A percentile compares a stretch with the other conserved stretches of the same genome.
These are phyloP conservation scores for Aspergillus mulundensis DNA, from an alignment of 495 filamentous ascomycete species.

Conservation along the genomic window DNA sequence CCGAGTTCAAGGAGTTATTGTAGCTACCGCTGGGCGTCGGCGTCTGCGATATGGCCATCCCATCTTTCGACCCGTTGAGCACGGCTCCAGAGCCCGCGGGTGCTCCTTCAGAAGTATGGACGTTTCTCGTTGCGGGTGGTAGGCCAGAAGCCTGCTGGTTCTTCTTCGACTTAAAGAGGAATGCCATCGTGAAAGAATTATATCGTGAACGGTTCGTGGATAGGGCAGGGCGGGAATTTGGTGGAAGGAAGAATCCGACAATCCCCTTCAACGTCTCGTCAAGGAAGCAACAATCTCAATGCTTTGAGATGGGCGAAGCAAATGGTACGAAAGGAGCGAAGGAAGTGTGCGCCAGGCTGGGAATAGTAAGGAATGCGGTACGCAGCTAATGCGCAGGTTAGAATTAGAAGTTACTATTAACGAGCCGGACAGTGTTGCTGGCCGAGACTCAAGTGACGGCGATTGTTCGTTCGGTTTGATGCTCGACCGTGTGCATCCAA, in stretches of 20 bases:
- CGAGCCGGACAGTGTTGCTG: conserved; percentile 2
- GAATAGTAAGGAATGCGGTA: conserved; percentile 14
- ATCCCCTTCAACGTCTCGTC: conserved; percentile 2
- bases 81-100: conserved; percentile 24
- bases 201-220: conserved; percentile 39
- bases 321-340: not conserved
- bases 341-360: conserved; percentile 15
- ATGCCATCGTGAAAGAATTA: conserved; percentile 51
- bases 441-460: not conserved
- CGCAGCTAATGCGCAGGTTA: conserved; percentile 10
- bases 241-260: not conserved
- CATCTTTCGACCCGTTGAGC: conserved; percentile 39
- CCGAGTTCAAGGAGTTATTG: conserved; percentile 60
- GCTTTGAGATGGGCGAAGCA: conserved; percentile 5
- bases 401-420: conserved; percentile 10
- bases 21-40: conserved; percentile 61
- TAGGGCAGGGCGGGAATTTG: conserved; percentile 16
- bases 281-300: not conserved
- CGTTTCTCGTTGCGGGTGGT: conserved; percentile 51
- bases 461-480: conserved; percentile 2
- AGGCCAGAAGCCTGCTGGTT: conserved; percentile 44
- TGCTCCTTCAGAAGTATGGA: conserved; percentile 46
- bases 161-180: conserved; percentile 62
- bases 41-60: conserved; percentile 43
- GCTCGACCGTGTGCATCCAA: conserved; percentile 8